These are phyloP conservation scores for Fusarium incarnatum DNA, from an alignment of 2,329 filamentous ascomycete genomes.

Conservation along the genomic window DNA sequence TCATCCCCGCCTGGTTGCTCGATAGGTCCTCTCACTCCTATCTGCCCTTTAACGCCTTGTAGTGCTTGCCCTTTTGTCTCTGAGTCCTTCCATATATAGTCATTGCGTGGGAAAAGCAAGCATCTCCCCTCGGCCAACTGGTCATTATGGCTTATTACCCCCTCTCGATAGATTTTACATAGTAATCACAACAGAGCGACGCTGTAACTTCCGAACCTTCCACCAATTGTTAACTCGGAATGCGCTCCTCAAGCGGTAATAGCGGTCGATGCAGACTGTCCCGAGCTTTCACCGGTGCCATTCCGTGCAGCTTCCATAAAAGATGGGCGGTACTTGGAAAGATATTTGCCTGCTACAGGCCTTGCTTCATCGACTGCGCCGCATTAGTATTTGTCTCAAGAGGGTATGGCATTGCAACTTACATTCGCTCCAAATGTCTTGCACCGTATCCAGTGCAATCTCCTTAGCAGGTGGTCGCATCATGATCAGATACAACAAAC, in stretches of 20 bases:
- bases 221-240: background rate
- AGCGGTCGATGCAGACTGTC: conserved; percentile 43
- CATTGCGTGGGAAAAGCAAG: conserved; percentile 6
- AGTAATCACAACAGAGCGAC: background rate
- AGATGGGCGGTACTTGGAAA: conserved; percentile 69
- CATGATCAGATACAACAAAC: conserved; percentile 74
- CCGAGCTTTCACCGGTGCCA: conserved; percentile 36
- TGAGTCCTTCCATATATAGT: conserved; percentile 7
- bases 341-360: conserved; percentile 71
- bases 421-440: conserved; percentile 76
- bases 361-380: conserved; percentile 69
- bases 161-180: background rate
- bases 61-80: conserved; percentile 20
- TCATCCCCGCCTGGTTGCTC: conserved; percentile 5
- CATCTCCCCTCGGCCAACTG: conserved; percentile 1
- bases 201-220: background rate
- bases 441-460: conserved; percentile 72
- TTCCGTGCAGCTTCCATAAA: conserved; percentile 56
- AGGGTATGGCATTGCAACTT: conserved; percentile 50
- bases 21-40: background rate
- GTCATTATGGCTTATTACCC: conserved; percentile 25
- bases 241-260: conserved; percentile 47
- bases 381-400: conserved; percentile 31
- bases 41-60: conserved; percentile 33
- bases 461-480: conserved; percentile 74